Base-by-base conservation (phyloP, 345 rosid genomes). In the Gossypium rotundifolium region DNA sequence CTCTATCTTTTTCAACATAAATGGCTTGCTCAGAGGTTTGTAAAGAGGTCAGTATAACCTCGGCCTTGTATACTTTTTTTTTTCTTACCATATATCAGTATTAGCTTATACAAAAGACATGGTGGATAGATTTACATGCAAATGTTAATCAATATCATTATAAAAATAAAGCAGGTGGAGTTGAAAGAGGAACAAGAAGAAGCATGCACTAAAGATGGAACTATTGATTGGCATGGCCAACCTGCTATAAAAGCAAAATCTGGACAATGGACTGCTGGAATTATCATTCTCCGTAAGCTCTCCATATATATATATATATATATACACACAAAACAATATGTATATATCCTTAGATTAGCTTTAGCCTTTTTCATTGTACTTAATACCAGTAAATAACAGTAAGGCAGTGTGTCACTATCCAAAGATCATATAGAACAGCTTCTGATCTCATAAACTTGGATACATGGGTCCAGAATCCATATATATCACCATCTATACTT, bases 221-320 rank as follows among this genome's bases (percentile, higher is more conserved):
- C 89, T 10, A 80, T 82, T n/a, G 93, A 88, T 67, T 88, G 90
- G 86, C 76, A 83, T 38, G 93, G 93, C 18, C 81, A 76, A 18
- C 85, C 89, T 23, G 93, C 95, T 18, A 80, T 88, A 69, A 83
- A 68, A 78, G 65, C 71, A 10, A 83, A 79, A 70, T 83, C 93
- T 53, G 95, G 95, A 42, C 74, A 79, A 51, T 90, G 95, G 95
- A 71, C 70, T 49, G 95, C 95, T 46, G 95, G 93, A 80, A 81
- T 67, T 67, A 86, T 90, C 88, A 84, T 90, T 17, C 85, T 90
- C 14, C 66, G 95, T 90, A 84, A 83, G 94, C 42, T 60, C 67
- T 62, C 73, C 54, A n/a, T 48, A 62, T 46, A 53, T 53, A 16
- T 11, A 48, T 48, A 53, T n/a, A 16, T 0, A 12, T 3, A 29